Conservation (phyloP, 1,284 basidiomycete genomes). For the Ceratobasidium theobromae region DNA sequence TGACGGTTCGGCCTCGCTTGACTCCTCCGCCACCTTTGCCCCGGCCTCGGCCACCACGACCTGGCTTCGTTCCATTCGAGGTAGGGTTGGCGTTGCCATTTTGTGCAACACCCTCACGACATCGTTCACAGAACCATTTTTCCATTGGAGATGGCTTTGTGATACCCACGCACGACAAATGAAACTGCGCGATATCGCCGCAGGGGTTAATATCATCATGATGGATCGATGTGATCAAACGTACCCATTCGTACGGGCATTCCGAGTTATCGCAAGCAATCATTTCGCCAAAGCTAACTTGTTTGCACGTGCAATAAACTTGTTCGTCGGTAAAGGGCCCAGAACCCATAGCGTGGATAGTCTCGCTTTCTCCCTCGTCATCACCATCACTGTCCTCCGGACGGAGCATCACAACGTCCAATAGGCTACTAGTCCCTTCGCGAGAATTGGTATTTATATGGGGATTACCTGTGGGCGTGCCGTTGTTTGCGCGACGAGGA, state of each 20-base stretch:
- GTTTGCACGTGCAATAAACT: slow-evolving; percentile 87
- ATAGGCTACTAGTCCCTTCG: slow-evolving; percentile 28
- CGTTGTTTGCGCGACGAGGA: slow-evolving; percentile 22
- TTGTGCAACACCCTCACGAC: slow-evolving; percentile 15
- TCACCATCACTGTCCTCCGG: slow-evolving; percentile 46
- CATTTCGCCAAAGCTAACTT: slow-evolving; percentile 93
- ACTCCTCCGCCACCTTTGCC: slow-evolving; percentile 26
- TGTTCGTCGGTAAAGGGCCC: slow-evolving; percentile 51
- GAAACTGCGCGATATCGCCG: slow-evolving; percentile 1
- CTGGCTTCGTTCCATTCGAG: slow-evolving; percentile 9
- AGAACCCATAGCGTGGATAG: neutral
- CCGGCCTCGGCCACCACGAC: slow-evolving; percentile 23
- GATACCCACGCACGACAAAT: slow-evolving; percentile 24
- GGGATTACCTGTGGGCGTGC: neutral
- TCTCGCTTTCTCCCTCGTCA: slow-evolving; percentile 55
- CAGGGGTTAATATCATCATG: neutral
- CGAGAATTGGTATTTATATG: slow-evolving; percentile 2
- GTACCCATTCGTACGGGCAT: slow-evolving; percentile 93
- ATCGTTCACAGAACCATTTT: slow-evolving; percentile 28
- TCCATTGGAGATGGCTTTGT: slow-evolving; percentile 23
- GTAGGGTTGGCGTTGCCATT: neutral
- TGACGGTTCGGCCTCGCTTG: slow-evolving; percentile 23
- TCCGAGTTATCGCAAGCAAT: slow-evolving; percentile 91
- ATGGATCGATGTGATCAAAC: slow-evolving; percentile 43
- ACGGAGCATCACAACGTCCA: slow-evolving; percentile 35